Percentiles rank a stretch among this genome's conserved stretches.
These are phyloP conservation scores for Penicillium salamii DNA, from an alignment of 495 filamentous ascomycete species.

Conservation along the genomic window DNA sequence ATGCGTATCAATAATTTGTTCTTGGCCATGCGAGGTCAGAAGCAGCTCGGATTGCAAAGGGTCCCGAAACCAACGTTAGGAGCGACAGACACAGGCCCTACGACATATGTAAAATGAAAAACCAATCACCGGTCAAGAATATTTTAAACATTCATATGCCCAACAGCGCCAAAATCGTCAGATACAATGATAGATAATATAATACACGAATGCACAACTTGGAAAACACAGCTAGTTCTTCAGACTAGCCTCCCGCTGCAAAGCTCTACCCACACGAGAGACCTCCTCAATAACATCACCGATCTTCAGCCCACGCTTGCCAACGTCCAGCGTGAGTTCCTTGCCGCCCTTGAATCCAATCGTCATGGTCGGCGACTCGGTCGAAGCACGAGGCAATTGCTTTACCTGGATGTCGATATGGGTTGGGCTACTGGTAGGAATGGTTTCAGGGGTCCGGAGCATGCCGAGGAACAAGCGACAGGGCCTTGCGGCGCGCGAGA, in stretches of 20 bases:
- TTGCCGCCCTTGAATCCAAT: conserved; percentile 66
- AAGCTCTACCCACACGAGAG: conserved; percentile 76
- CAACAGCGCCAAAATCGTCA: conserved; percentile 9
- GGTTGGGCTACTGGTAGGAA: conserved; percentile 68
- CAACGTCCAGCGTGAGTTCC: conserved; percentile 62
- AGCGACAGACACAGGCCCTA: too few species aligned
- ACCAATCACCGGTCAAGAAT: neutral
- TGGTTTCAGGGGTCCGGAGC: conserved; percentile 62
- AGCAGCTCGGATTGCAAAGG: too few species aligned
- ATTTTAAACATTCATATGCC: neutral
- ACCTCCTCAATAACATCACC: conserved; percentile 86
- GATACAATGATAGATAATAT: conserved; percentile 16
- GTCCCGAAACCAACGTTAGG: too few species aligned
- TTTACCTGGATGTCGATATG: conserved; percentile 69
- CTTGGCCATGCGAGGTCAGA: too few species aligned
- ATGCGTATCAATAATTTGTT: too few species aligned
- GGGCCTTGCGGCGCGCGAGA: conserved; percentile 69
- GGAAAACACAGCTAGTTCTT: conserved; percentile 31
- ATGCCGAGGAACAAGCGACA: conserved; percentile 82
- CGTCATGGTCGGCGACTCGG: conserved; percentile 50
- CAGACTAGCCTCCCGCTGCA: conserved; percentile 81
- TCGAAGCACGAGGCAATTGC: conserved; percentile 65
- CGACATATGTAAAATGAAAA: too few species aligned
- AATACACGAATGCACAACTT: conserved; percentile 27
- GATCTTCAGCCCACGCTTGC: conserved; percentile 80